These are phyloP conservation scores for Lasiosphaeria ovina DNA, from an alignment of 495 filamentous ascomycete genomes.

Conservation along the genomic window DNA sequence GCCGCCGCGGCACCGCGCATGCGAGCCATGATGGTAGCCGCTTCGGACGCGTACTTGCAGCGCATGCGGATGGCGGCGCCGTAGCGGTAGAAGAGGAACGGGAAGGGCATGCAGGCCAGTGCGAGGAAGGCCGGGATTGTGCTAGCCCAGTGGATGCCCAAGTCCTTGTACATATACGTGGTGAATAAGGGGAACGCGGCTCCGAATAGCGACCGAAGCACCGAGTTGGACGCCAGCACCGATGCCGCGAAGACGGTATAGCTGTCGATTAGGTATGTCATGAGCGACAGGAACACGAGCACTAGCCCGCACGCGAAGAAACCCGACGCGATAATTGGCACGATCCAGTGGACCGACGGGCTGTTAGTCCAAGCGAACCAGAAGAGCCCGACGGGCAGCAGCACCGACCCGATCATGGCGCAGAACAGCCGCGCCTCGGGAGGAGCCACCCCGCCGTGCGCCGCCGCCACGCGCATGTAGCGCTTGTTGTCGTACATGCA, in stretches of 20 bases:
- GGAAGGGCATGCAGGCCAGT: slow-evolving; percentile 73
- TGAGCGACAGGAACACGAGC: slow-evolving; percentile 66
- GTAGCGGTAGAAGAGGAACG: slow-evolving; percentile 78
- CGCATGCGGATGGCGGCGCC: slow-evolving; percentile 60
- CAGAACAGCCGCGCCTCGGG: slow-evolving; percentile 80
- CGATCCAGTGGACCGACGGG: slow-evolving; percentile 51
- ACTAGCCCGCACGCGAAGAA: slow-evolving; percentile 51
- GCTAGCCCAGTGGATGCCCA: slow-evolving; percentile 81
- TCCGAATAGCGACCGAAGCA: slow-evolving; percentile 65
- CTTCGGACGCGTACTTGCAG: slow-evolving; percentile 75
- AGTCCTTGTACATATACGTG: slow-evolving; percentile 66
- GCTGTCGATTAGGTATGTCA: slow-evolving; percentile 79
- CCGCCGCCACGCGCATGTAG: slow-evolving; percentile 53
- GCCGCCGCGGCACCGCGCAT: slow-evolving; percentile 15
- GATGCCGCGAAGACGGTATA: slow-evolving; percentile 81
- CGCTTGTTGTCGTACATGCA: slow-evolving; percentile 67
- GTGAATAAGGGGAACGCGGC: slow-evolving; percentile 88
- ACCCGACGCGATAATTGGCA: slow-evolving; percentile 44
- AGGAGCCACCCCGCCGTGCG: slow-evolving; percentile 53
- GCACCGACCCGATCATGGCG: slow-evolving; percentile 60
- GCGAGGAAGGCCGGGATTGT: slow-evolving; percentile 76
- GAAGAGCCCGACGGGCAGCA: slow-evolving; percentile 55
- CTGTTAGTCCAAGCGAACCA: slow-evolving; percentile 63
- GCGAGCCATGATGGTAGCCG: slow-evolving; percentile 49
- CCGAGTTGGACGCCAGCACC: slow-evolving; percentile 73